phyloP scores from a whole-genome alignment of 441 rosid species.

The Viola pubescens region DNA sequence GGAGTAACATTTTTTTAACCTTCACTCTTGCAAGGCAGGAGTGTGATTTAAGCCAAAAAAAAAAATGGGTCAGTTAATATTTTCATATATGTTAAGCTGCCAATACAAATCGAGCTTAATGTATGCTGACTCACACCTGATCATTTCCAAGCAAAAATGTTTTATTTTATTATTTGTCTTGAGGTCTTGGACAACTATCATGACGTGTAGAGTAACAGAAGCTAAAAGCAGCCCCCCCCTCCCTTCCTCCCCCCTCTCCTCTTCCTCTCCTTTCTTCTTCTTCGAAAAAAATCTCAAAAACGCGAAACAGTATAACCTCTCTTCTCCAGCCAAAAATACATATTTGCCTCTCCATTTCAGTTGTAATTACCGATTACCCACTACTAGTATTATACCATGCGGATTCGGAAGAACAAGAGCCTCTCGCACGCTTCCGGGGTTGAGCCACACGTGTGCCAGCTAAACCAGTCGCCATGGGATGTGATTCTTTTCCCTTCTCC shows the following conservation, averaged over 20 bases:
- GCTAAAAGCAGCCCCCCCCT: constrained; percentile 3
- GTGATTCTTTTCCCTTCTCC: constrained; percentile 42
- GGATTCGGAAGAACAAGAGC: constrained; percentile 90
- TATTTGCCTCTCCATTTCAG: background rate
- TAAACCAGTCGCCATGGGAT: constrained; percentile 99
- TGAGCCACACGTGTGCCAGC: constrained; percentile 57
- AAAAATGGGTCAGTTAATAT: background rate
- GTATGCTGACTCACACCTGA: constrained; percentile 10
- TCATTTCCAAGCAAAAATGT: background rate
- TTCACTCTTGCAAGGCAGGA: background rate
- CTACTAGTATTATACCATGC: constrained; percentile 34
- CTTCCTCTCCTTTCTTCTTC: no score
- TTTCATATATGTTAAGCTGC: background rate
- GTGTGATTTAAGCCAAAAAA: no score
- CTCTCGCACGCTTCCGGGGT: constrained; percentile 37
- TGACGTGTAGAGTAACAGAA: constrained; percentile 26
- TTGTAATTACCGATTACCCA: no score
- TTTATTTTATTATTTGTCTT: constrained; percentile 1
- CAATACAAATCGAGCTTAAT: background rate
- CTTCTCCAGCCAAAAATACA: background rate
- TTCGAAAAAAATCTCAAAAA: background rate
- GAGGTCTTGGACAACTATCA: constrained; percentile 25
- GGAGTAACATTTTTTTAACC: no score
- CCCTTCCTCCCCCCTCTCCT: background rate
- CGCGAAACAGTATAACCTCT: background rate